Evolutionary conservation across 495 filamentous ascomycete genomes (phyloP).

Genomic region (Aspergillus carlsbadensis): DNA sequence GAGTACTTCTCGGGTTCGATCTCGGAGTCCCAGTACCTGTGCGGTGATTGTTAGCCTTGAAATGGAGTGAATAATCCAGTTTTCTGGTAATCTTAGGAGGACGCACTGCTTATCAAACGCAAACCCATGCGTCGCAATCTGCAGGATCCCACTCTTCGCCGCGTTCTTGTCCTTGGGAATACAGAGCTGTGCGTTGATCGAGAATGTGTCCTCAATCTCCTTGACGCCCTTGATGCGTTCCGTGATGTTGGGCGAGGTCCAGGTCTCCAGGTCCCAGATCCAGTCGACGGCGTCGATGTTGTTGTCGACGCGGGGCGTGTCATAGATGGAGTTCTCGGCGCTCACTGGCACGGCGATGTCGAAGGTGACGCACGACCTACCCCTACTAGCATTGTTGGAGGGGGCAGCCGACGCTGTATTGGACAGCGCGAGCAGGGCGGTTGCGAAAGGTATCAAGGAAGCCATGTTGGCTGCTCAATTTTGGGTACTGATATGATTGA

Average conservation of each 20-base stretch:
- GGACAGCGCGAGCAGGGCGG: too few species aligned
- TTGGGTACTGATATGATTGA: too few species aligned
- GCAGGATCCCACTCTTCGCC: neutral
- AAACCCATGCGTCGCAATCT: conserved; percentile 9
- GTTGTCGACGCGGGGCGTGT: neutral
- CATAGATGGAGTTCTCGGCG: neutral
- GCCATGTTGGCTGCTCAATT: too few species aligned
- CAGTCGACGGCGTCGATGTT: conserved; percentile 5
- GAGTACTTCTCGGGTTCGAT: neutral
- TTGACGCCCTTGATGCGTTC: neutral
- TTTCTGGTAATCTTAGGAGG: too few species aligned
- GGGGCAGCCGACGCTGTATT: too few species aligned
- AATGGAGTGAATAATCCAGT: too few species aligned
- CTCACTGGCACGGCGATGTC: neutral
- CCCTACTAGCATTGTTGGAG: neutral
- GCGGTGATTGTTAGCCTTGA: neutral
- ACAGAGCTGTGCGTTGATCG: neutral
- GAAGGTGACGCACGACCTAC: neutral
- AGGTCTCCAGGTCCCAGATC: neutral
- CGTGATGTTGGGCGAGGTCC: neutral
- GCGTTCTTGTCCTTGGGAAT: neutral
- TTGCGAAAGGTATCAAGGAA: too few species aligned
- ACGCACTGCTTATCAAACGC: conserved; percentile 1
- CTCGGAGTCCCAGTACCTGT: conserved; percentile 6
- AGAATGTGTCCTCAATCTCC: neutral